Base-by-base conservation (phyloP, 2,329 filamentous ascomycete genomes). In the Nemania sp. region DNA sequence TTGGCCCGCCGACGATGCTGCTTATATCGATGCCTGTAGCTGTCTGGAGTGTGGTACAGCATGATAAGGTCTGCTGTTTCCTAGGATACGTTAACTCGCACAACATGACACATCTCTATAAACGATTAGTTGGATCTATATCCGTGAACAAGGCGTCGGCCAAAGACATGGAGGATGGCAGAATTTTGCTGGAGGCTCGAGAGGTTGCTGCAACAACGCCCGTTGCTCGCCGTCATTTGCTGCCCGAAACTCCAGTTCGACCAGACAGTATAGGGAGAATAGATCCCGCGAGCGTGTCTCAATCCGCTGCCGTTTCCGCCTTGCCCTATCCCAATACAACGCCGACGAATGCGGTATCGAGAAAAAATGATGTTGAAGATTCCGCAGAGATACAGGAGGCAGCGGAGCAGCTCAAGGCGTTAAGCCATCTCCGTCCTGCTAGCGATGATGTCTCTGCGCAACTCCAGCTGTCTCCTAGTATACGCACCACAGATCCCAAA, bases 351-450 rank as follows among this genome's bases (percentile, higher is more conserved):
- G 65, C 63, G 46, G 66, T 73, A 13, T 73, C 75, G 1, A 71
- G 74, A 34, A 81, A 82, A 59, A 74, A 81, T 29, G 79, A 83
- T 35, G 81, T 80, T 4, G 85, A 87, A 68, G 86, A 88, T 58
- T 86, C 86, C n/a, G 85, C 83, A 9, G 86, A 89, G 74, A 88
- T 89, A 84, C 84, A 88, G 66, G 85, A 88, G 72, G 86, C 86
- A 18, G 86, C 86, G 3, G 86, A 88, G 69, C 86, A 88, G 71
- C 78, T 89, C 5, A 88, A 88, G 68, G 86, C 86, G 1, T 72
- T 89, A 43, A 88, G 86, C 66, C 85, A 89, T 67, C 81, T 88
- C 54, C 81, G 85, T 2, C 84, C 84, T 61, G 70, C 79, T 17
- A 83, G 81, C 62, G 81, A 82, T 57, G 81, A 84, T 29, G 51